Base-by-base conservation (phyloP, 106 monocot genomes). In the Iris macrosiphon region DNA sequence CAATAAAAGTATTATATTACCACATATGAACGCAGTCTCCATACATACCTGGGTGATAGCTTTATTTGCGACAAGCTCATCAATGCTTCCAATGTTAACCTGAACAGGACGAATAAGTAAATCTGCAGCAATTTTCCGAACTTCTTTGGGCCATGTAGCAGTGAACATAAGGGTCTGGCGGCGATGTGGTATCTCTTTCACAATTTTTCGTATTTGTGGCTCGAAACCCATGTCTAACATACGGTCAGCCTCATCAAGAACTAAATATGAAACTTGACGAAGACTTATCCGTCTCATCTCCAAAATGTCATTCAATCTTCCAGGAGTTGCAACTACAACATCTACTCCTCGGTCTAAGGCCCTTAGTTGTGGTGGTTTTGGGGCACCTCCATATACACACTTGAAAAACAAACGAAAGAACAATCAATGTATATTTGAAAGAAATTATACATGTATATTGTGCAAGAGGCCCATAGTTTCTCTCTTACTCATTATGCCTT, bases 151-250 rank as follows among this genome's bases (percentile, higher is more conserved):
- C 93, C 93, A 93, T 48, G 93, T 93, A 27, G 93, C 93, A 23
- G 93, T 93, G 48, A 75, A 93, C 93, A 93, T 93, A 43, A 93
- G 84, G 26, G 93, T 93, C 40, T 93, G 93, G 18, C 87, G 88
- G 12, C 70, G 68, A 35, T 51, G 29, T 8, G 87, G 93, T 67
- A 93, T 62, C 49, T 84, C 88, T 39, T 88, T 93, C 16, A 93
- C 75, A 59, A 93, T 93, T 64, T 81, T 93, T n/a, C 93, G 62
- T 48, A 93, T 93, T 34, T 93, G 87, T 23, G 93, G 93, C 68
- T 93, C 93, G 70, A 93, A 93, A 20, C 93, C 93, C 93, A 93
- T 93, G 70, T 93, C 93, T 55, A 93, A 50, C 93, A 93, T 93
- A 6, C 93, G 73, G 40, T 93, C 93, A 41, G 93, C 93, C 65